These are phyloP conservation scores for Strobilomyces dryophilus DNA, from an alignment of 768 basidiomycete genomes.

Conservation along the genomic window DNA sequence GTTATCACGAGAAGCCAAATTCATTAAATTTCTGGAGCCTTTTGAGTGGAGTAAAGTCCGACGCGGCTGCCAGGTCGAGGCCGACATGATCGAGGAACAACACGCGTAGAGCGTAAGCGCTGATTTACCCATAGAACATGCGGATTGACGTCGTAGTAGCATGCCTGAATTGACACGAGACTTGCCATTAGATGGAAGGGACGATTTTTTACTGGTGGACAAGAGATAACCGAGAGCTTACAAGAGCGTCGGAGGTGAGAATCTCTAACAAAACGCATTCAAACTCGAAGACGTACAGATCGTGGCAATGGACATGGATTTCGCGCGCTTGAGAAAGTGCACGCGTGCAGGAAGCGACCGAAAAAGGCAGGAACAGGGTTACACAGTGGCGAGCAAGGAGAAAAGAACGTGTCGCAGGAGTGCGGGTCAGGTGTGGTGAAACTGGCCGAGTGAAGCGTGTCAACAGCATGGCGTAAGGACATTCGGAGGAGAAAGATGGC, in stretches of 20 bases:
- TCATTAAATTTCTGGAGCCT: conserved; percentile 51
- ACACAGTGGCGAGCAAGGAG: conserved; percentile 45
- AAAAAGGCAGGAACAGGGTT: conserved; percentile 56
- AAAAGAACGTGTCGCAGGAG: conserved; percentile 60
- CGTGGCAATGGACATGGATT: conserved; percentile 24
- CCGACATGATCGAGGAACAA: conserved; percentile 63
- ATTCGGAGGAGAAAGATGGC: conserved; percentile 50
- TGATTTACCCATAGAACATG: conserved; percentile 40
- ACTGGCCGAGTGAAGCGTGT: conserved; percentile 47
- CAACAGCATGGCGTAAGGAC: conserved; percentile 56
- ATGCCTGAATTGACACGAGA: conserved; percentile 29
- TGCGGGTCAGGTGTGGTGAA: conserved; percentile 55
- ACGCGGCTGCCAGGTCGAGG: conserved; percentile 47
- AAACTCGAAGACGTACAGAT: conserved; percentile 31
- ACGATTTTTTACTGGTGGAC: conserved; percentile 13
- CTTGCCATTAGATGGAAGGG: conserved; percentile 20
- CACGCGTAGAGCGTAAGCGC: conserved; percentile 59
- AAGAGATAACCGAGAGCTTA: conserved; percentile 26
- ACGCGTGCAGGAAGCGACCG: conserved; percentile 41
- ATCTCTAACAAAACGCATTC: conserved; percentile 14
- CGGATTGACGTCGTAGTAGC: conserved; percentile 30
- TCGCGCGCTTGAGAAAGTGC: conserved; percentile 26
- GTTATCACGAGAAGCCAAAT: conserved; percentile 63
- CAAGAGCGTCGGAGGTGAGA: conserved; percentile 23
- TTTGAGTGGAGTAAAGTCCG: conserved; percentile 73